phyloP scores from a whole-genome alignment of 2,329 filamentous ascomycete species.

The Ophiostoma sp. region DNA sequence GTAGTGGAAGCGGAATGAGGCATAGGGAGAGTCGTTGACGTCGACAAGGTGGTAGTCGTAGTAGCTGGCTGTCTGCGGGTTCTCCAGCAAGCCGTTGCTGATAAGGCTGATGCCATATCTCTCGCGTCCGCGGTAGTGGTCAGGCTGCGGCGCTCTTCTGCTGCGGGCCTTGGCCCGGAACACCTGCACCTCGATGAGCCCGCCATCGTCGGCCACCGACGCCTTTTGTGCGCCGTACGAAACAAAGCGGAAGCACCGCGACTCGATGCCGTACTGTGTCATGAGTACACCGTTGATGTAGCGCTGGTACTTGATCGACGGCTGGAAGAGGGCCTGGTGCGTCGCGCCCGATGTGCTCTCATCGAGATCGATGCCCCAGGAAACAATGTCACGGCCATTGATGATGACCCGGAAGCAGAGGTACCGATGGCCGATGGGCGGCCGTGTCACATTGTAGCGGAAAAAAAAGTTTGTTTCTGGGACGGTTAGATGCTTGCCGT shows the following conservation, averaged over 20 bases:
- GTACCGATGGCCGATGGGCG: conserved; percentile 36
- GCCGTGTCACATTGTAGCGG: conserved; percentile 41
- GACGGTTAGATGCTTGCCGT: background rate
- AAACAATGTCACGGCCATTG: conserved; percentile 49
- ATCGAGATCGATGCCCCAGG: conserved; percentile 47
- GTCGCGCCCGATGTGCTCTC: conserved; percentile 36
- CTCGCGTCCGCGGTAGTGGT: conserved; percentile 44
- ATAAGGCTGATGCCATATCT: conserved; percentile 50
- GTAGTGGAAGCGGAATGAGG: conserved; percentile 53
- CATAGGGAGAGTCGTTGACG: conserved; percentile 46
- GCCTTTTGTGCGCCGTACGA: conserved; percentile 35
- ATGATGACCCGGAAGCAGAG: conserved; percentile 53
- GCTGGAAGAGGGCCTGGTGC: conserved; percentile 45
- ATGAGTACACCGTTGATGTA: conserved; percentile 36
- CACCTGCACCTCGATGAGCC: conserved; percentile 49
- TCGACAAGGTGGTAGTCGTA: conserved; percentile 51
- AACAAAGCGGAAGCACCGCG: conserved; percentile 48
- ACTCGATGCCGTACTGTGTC: conserved; percentile 42
- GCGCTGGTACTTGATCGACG: conserved; percentile 38
- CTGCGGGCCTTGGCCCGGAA: conserved; percentile 48
- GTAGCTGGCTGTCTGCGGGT: conserved; percentile 46
- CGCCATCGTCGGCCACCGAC: conserved; percentile 48
- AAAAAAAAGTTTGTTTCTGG: conserved; percentile 51
- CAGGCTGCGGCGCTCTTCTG: conserved; percentile 40
- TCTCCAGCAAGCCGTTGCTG: conserved; percentile 49